Base-by-base conservation (phyloP, 106 monocot species). In the Allium sativum region DNA sequence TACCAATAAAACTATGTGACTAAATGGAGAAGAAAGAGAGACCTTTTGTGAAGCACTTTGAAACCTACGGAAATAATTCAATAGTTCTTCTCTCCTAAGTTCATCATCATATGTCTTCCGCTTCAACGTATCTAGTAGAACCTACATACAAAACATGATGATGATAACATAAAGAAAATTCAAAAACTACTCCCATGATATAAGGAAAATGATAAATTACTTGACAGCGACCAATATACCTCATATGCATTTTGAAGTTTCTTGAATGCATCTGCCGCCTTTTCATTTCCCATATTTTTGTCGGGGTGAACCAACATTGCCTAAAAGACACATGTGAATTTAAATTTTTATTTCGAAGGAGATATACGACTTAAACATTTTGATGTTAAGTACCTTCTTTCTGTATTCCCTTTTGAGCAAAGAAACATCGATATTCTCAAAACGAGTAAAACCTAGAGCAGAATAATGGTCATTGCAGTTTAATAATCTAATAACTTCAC, bases 201-300 rank as follows among this genome's bases (percentile, higher is more conserved):
- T 19, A 72, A 68, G 18, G 54, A 59, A 44, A 55, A 42, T 48
- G 63, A 16, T 48, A 31, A 2, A 31, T 31, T 3, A 31, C 31
- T 31, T 31, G 31, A 31, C 40, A 70, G 13, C 8, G 16, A 58
- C 42, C 48, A 57, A 43, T 48, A 21, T 54, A 91, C 96, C 84
- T 96, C 96, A 70, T 96, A 96, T 64, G 90, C 90, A 87, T 96
- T 96, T 87, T 96, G 96, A 77, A 96, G 84, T 61, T 91, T 96
- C 64, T 96, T 96, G 70, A 96, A 96, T 70, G 96, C 90, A 45
- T 96, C 96, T 44, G 77, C 90, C 50, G 95, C 95, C 70, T 87
- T 87, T 65, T 96, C 90, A 58, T 96, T 90, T 10, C 95, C 90
- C 85, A 87, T 90, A 50, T 93, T 93, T 68, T 93, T 93, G 74